Conservation (phyloP, 305 asterid species). For the Fraxinus floribunda region DNA sequence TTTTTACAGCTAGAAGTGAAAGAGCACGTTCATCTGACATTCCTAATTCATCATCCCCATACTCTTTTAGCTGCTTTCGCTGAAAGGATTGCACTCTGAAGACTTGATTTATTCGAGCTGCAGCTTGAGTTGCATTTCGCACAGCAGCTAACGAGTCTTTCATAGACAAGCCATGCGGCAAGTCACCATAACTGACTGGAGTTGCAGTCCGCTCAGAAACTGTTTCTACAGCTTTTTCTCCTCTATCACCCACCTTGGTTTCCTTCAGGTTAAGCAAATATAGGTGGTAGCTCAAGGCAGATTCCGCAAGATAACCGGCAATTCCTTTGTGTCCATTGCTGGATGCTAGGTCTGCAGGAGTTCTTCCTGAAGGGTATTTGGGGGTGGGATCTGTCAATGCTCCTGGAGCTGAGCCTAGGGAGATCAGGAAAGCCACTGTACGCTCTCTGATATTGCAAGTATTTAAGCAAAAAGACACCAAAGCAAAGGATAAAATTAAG, state of each 20-base stretch:
- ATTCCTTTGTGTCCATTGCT: constrained; percentile 92
- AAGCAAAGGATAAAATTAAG: constrained; percentile 3
- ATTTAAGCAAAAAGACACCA: constrained; percentile 16
- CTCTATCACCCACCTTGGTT: constrained; percentile 35
- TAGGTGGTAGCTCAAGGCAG: constrained; percentile 72
- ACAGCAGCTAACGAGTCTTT: constrained; percentile 94
- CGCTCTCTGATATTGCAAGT: constrained; percentile 56
- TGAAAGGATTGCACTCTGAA: constrained; percentile 88
- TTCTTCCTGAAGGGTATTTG: constrained; percentile 56
- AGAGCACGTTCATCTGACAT: constrained; percentile 68
- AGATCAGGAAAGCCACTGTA: constrained; percentile 75
- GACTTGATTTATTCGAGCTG: constrained; percentile 91
- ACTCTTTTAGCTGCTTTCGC: constrained; percentile 73
- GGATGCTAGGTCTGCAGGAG: constrained; percentile 94
- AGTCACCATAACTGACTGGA: constrained; percentile 57
- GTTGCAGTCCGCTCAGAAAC: constrained; percentile 70
- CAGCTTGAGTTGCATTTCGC: constrained; percentile 98
- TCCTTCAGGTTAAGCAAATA: constrained; percentile 61
- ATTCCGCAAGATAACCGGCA: constrained; percentile 90
- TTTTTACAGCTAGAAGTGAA: constrained; percentile 64
- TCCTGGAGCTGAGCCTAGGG: constrained; percentile 81
- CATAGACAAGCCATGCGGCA: constrained; percentile 64
- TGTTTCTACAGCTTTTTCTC: constrained; percentile 55
- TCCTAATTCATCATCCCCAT: constrained; percentile 52
- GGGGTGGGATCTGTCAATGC: constrained; percentile 82